phyloP scores from a whole-genome alignment of 228 moss, liverwort and hornwort genomes.

The Sphagnum magellanicum region DNA sequence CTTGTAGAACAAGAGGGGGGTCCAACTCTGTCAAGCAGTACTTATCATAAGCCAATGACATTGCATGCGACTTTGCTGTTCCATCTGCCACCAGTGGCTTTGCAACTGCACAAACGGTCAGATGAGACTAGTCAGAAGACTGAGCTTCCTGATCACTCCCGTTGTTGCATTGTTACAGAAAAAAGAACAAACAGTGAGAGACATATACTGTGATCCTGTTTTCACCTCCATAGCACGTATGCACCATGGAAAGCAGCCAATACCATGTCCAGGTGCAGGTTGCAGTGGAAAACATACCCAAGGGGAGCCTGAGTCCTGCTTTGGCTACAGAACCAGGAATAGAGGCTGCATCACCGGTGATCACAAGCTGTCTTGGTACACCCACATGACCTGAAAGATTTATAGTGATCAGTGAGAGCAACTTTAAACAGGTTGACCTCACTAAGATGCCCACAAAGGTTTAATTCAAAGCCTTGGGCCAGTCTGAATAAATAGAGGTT shows the following conservation, averaged over 20 bases:
- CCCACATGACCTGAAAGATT: conserved; percentile 30
- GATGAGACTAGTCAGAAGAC: background rate
- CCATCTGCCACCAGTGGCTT: conserved; percentile 47
- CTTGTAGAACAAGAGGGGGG: conserved; percentile 45
- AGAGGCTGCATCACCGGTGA: conserved; percentile 31
- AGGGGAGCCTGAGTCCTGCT: conserved; percentile 37
- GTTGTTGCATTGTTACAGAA: too few relatives aligned
- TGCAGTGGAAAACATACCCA: conserved; percentile 12
- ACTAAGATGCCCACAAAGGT: too few relatives aligned
- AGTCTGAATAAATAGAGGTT: too few relatives aligned
- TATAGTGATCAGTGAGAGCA: too few relatives aligned
- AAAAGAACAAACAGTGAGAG: too few relatives aligned
- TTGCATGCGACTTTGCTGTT: conserved; percentile 42
- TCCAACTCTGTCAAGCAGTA: conserved; percentile 25
- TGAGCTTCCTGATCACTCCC: too few relatives aligned
- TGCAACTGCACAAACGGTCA: conserved; percentile 17
- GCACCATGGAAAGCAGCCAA: too few relatives aligned
- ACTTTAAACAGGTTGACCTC: too few relatives aligned
- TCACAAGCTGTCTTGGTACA: conserved; percentile 39
- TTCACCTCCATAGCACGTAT: too few relatives aligned
- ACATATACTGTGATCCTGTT: too few relatives aligned
- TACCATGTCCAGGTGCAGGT: too few relatives aligned
- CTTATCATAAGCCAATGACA: conserved; percentile 36
- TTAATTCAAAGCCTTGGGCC: too few relatives aligned
- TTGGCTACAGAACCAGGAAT: conserved; percentile 37